A percentile compares a stretch with the other conserved stretches of the same genome.
These are phyloP conservation scores for Trametes hirsuta DNA, from an alignment of 1,284 basidiomycete genomes.

Conservation along the genomic window DNA sequence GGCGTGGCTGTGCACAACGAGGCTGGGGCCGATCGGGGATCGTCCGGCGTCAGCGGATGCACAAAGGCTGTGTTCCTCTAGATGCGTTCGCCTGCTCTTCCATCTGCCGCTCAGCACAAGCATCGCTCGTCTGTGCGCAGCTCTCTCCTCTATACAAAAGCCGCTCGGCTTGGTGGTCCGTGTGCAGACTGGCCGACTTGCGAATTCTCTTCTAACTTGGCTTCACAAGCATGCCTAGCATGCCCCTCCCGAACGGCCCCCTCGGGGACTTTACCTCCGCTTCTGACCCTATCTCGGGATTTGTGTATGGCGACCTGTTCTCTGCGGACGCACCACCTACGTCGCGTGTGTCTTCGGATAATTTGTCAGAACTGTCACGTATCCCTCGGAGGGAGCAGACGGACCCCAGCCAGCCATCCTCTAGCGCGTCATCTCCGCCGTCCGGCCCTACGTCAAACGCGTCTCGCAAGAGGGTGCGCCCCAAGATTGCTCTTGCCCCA, in stretches of 20 bases:
- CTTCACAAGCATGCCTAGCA: not conserved
- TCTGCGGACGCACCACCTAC: not conserved
- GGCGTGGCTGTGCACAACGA: no score
- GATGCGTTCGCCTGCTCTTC: no score
- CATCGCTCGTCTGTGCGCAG: no score
- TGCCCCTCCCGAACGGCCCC: not conserved
- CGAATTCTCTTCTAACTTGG: not conserved
- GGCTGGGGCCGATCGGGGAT: no score
- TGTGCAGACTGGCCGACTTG: no score
- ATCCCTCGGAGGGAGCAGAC: not conserved
- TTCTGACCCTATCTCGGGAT: not conserved
- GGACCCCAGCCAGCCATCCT: not conserved
- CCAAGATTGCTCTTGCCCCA: constrained; percentile 46
- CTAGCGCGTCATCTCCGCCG: constrained; percentile 4
- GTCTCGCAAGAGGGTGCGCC: constrained; percentile 37
- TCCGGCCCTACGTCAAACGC: not conserved
- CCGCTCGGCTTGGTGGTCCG: no score
- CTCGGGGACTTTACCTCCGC: not conserved
- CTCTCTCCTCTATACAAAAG: no score
- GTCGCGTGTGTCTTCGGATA: not conserved
- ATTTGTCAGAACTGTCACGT: not conserved
- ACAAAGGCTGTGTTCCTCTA: no score
- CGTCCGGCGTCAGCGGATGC: no score
- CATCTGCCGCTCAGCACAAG: no score
- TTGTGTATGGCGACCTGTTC: not conserved